Evolutionary conservation across 208 protist species (phyloP).

Genomic region (Crithidia fasciculata): DNA sequence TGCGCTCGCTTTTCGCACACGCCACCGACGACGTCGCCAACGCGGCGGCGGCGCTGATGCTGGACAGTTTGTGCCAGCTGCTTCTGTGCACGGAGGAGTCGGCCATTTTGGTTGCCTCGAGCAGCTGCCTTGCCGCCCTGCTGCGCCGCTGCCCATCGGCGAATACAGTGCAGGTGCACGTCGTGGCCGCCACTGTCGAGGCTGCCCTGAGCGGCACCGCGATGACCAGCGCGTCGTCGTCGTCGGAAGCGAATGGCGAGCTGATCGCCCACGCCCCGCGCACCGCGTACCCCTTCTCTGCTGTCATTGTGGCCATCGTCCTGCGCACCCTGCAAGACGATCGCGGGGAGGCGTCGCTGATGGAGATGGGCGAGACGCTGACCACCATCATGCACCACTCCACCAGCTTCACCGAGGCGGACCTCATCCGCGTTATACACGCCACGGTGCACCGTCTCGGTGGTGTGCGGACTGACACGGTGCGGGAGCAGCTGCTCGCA

Average conservation of each 20-base stretch:
- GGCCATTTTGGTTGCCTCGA: slow-evolving; percentile 44
- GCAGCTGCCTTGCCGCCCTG: slow-evolving; percentile 56
- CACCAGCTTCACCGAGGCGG: slow-evolving; percentile 35
- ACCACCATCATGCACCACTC: slow-evolving; percentile 47
- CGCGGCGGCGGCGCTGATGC: slow-evolving; percentile 27
- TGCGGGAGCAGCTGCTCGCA: slow-evolving; percentile 53
- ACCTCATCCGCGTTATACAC: slow-evolving; percentile 42
- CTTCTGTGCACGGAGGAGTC: slow-evolving; percentile 66
- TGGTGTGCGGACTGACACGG: slow-evolving; percentile 48
- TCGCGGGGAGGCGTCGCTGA: slow-evolving; percentile 45
- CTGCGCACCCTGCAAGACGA: slow-evolving; percentile 38
- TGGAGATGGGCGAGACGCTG: slow-evolving; percentile 54
- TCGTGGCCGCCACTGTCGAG: slow-evolving; percentile 26
- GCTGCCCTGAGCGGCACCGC: neutral
- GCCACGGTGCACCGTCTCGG: slow-evolving; percentile 46
- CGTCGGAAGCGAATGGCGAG: neutral
- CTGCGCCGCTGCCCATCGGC: slow-evolving; percentile 51
- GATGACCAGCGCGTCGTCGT: neutral
- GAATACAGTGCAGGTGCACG: slow-evolving; percentile 31
- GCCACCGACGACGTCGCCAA: slow-evolving; percentile 29
- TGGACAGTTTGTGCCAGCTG: slow-evolving; percentile 48
- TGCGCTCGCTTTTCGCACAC: slow-evolving; percentile 26
- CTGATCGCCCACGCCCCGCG: slow-evolving; percentile 24
- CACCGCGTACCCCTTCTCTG: slow-evolving; percentile 40
- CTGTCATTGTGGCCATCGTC: slow-evolving; percentile 51